Conservation (phyloP, 352 stramenopile species). For the Globisporangium spiculum region DNA sequence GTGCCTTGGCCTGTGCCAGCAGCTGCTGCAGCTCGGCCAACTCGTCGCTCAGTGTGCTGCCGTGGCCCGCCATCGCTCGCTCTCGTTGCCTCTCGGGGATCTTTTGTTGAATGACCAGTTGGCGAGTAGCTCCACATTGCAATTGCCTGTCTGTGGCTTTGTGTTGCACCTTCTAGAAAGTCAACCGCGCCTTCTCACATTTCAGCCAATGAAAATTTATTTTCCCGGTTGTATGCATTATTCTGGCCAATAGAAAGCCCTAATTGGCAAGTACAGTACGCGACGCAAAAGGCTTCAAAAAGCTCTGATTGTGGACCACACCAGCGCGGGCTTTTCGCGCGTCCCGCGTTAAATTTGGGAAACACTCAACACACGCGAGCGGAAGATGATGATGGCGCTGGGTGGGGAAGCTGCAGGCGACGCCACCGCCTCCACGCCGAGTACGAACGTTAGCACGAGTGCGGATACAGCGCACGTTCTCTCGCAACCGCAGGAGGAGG, state of each 20-base stretch:
- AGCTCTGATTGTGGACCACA: constrained; percentile 7
- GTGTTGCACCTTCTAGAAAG: constrained; percentile 1
- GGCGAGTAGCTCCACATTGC: neutral
- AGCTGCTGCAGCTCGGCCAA: constrained; percentile 68
- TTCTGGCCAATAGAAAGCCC: neutral
- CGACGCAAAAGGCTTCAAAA: neutral
- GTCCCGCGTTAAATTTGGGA: constrained; percentile 6
- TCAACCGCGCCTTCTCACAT: neutral
- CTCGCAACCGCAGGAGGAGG: neutral
- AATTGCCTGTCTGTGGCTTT: neutral
- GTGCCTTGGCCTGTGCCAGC: constrained; percentile 45
- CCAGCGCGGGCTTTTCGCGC: constrained; percentile 8
- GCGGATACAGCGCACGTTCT: neutral
- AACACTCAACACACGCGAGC: neutral
- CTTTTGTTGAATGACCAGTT: neutral
- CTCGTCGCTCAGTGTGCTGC: constrained; percentile 38
- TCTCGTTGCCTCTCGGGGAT: neutral
- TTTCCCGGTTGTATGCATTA: too few species aligned
- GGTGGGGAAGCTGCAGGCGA: constrained; percentile 1
- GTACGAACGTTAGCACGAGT: neutral
- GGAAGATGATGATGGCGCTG: constrained; percentile 5
- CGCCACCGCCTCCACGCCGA: neutral
- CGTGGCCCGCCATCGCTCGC: constrained; percentile 25
- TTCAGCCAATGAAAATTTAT: neutral
- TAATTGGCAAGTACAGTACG: neutral